These are phyloP conservation scores for Ogataea nitratoaversa DNA, from an alignment of 805 yeast species.

Conservation along the genomic window DNA sequence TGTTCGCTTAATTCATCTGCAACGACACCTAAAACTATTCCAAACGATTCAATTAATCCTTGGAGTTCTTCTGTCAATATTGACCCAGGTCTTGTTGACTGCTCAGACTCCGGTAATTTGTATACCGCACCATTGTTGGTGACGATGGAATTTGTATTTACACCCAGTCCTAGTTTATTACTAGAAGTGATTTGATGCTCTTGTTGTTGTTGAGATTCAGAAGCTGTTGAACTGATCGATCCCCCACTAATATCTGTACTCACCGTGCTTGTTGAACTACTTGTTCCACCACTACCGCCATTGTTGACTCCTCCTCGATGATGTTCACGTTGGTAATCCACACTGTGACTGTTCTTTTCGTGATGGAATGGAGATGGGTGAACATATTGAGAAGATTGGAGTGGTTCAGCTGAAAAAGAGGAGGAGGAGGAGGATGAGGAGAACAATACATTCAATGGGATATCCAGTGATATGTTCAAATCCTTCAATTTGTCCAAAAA, in stretches of 20 bases:
- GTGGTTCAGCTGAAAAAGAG: too few relatives aligned
- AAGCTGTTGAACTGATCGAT: background rate
- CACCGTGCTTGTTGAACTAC: background rate
- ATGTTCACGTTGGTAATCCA: background rate
- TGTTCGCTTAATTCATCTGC: conserved; percentile 24
- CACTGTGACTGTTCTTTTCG: background rate
- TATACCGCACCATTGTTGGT: too few relatives aligned
- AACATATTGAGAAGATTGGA: too few relatives aligned
- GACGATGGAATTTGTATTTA: too few relatives aligned
- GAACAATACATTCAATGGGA: background rate
- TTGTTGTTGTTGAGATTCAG: conserved; percentile 2
- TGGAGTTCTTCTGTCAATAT: conserved; percentile 14
- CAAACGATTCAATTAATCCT: conserved; percentile 24
- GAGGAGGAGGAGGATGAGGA: background rate
- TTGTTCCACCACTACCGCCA: background rate
- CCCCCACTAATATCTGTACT: background rate
- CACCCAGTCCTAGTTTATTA: background rate
- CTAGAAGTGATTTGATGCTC: background rate
- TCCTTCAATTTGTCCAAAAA: conserved; percentile 1
- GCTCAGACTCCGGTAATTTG: background rate
- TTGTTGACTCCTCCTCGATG: background rate
- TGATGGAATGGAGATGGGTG: too few relatives aligned
- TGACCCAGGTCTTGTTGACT: too few relatives aligned
- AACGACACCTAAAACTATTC: conserved; percentile 24
- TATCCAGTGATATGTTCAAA: background rate